Evolutionary conservation across 352 stramenopile species (phyloP).

Genomic region (Phytophthora uliginosa): DNA sequence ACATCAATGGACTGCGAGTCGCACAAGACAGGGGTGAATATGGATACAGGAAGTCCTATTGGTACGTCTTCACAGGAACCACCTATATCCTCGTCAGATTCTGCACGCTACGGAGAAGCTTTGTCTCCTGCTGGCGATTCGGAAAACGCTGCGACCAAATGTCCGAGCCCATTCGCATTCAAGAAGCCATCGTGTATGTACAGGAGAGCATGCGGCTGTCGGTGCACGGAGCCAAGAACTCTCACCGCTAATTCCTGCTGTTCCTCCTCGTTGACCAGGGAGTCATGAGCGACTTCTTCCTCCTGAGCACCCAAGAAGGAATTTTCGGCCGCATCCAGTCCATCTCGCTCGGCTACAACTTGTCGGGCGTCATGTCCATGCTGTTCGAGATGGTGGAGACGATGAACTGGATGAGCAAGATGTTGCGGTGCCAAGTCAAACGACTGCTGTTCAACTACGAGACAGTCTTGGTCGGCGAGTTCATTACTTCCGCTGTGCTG

Average conservation of each 20-base stretch:
- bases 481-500: slow-evolving; percentile 29
- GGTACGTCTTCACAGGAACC: slow-evolving; percentile 23
- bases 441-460: slow-evolving; percentile 36
- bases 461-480: slow-evolving; percentile 33
- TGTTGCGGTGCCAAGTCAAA: slow-evolving; percentile 11
- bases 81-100: slow-evolving; percentile 23
- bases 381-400: slow-evolving; percentile 43
- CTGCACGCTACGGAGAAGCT: slow-evolving; percentile 29
- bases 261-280: slow-evolving; percentile 36
- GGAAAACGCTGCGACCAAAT: slow-evolving; percentile 20
- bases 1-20: slow-evolving; percentile 27
- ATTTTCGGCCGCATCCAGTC: slow-evolving; percentile 33
- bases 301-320: slow-evolving; percentile 35
- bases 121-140: slow-evolving; percentile 21
- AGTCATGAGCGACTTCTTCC: slow-evolving; percentile 39
- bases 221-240: slow-evolving; percentile 27
- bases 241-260: slow-evolving; percentile 21
- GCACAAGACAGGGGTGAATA: slow-evolving; percentile 17
- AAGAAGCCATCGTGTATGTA: slow-evolving; percentile 28
- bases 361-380: slow-evolving; percentile 35
- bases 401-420: slow-evolving; percentile 33
- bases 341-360: slow-evolving; percentile 42
- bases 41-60: slow-evolving; percentile 36
- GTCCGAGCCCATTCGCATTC: slow-evolving; percentile 16
- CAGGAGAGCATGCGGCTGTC: slow-evolving; percentile 30